These are phyloP conservation scores for Podaxis sp. DNA, from an alignment of 768 basidiomycete genomes.

Conservation along the genomic window DNA sequence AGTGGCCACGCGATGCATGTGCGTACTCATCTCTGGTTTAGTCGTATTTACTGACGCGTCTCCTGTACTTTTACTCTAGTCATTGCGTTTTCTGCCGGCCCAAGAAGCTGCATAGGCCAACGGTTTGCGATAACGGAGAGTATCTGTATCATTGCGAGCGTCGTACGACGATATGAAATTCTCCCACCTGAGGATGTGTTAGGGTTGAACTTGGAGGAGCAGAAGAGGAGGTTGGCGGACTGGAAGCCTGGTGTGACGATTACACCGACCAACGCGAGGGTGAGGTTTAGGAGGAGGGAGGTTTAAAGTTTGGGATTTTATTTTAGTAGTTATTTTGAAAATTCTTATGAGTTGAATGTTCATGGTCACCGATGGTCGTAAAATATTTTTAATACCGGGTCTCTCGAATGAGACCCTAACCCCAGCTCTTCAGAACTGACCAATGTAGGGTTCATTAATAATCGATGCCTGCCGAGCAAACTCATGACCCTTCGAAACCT, in stretches of 20 bases:
- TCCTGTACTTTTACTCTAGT: slow-evolving; percentile 19
- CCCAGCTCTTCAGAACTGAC: too few relatives aligned
- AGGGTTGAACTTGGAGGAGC: slow-evolving; percentile 27
- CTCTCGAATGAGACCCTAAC: too few relatives aligned
- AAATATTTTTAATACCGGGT: too few relatives aligned
- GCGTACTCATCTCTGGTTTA: slow-evolving; percentile 16
- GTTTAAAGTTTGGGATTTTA: neutral
- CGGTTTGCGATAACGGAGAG: slow-evolving; percentile 45
- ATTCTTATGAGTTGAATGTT: too few relatives aligned
- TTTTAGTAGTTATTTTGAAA: too few relatives aligned
- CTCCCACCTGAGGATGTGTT: slow-evolving; percentile 36
- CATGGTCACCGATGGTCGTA: too few relatives aligned
- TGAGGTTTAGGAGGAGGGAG: slow-evolving; percentile 17
- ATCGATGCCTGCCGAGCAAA: too few relatives aligned
- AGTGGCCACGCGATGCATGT: slow-evolving; percentile 55
- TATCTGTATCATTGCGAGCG: slow-evolving; percentile 40
- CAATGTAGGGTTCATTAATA: too few relatives aligned
- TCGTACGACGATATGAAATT: slow-evolving; percentile 42
- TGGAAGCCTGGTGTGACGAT: slow-evolving; percentile 39
- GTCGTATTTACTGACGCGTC: neutral
- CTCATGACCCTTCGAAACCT: too few relatives aligned
- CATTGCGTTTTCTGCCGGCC: slow-evolving; percentile 44
- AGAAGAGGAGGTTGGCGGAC: slow-evolving; percentile 30
- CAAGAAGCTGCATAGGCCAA: slow-evolving; percentile 49
- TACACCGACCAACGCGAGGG: slow-evolving; percentile 31